A percentile compares a stretch with the other conserved stretches of the same genome.
These are phyloP conservation scores for Daldinia grandis DNA, from an alignment of 495 filamentous ascomycete species.

Conservation along the genomic window DNA sequence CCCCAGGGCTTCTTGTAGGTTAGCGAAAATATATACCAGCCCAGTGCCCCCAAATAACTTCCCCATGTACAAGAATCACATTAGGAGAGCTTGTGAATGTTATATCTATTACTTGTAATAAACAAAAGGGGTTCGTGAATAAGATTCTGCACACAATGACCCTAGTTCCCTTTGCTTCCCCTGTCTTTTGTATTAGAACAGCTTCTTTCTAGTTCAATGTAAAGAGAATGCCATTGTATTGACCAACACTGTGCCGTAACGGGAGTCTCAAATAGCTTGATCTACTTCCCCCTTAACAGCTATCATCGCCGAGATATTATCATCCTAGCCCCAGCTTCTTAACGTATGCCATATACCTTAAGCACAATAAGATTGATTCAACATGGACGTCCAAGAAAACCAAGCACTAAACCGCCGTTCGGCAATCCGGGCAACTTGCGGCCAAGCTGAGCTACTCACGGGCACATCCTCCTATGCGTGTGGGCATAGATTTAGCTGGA, in stretches of 20 bases:
- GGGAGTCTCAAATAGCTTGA: neutral
- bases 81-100: neutral
- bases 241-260: neutral
- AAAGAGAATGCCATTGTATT: neutral
- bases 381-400: neutral
- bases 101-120: neutral
- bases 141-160: neutral
- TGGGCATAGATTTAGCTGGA: conserved; percentile 18
- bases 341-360: too few species aligned
- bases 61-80: neutral
- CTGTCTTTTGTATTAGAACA: neutral
- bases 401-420: neutral
- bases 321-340: neutral
- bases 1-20: too few species aligned
- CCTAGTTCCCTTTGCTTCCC: neutral
- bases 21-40: neutral
- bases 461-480: conserved; percentile 14
- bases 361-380: neutral
- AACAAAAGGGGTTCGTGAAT: neutral
- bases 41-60: neutral
- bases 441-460: conserved; percentile 13
- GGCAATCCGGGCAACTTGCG: conserved; percentile 6
- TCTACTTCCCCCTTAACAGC: neutral
- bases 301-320: neutral
- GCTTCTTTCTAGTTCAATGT: neutral